phyloP scores from a whole-genome alignment of 371 early-diverging fungal genomes.

The Blakeslea trispora region DNA sequence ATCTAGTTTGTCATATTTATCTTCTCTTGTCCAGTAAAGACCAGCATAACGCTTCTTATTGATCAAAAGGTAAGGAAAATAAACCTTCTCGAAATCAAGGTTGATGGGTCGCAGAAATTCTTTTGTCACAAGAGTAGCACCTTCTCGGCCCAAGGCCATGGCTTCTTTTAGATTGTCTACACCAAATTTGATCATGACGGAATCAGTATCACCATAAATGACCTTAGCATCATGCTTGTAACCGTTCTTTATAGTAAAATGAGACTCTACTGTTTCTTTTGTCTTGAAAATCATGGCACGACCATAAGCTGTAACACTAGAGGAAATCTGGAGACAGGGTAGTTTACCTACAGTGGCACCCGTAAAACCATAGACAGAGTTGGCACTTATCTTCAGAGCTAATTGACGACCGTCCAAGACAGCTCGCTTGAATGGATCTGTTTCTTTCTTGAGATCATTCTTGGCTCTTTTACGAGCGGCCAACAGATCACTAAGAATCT shows the following conservation, averaged over 20 bases:
- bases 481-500: slow-evolving; percentile 93
- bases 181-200: slow-evolving; percentile 99
- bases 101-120: slow-evolving; percentile 96
- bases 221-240: slow-evolving; percentile 91
- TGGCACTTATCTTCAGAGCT: slow-evolving; percentile 97
- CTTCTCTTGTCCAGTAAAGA: slow-evolving; percentile 95
- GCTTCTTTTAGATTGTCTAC: slow-evolving; percentile 77
- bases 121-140: slow-evolving; percentile 85
- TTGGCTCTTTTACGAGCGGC: slow-evolving; percentile 96
- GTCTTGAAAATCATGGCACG: slow-evolving; percentile 98
- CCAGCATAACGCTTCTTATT: slow-evolving; percentile 99
- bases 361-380: slow-evolving; percentile 99
- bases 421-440: slow-evolving; percentile 91
- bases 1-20: slow-evolving; percentile 95
- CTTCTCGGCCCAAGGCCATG: slow-evolving; percentile 89
- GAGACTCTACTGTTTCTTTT: slow-evolving; percentile 86
- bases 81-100: slow-evolving; percentile 99
- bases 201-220: slow-evolving; percentile 99
- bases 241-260: slow-evolving; percentile 84
- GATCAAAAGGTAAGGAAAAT: slow-evolving; percentile 97
- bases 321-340: slow-evolving; percentile 98
- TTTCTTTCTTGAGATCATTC: slow-evolving; percentile 91
- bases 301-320: slow-evolving; percentile 99
- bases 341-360: slow-evolving; percentile 98
- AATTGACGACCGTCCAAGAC: slow-evolving; percentile 98